Conservation (phyloP, 2,329 filamentous ascomycete genomes). For the Nemania diffusa region DNA sequence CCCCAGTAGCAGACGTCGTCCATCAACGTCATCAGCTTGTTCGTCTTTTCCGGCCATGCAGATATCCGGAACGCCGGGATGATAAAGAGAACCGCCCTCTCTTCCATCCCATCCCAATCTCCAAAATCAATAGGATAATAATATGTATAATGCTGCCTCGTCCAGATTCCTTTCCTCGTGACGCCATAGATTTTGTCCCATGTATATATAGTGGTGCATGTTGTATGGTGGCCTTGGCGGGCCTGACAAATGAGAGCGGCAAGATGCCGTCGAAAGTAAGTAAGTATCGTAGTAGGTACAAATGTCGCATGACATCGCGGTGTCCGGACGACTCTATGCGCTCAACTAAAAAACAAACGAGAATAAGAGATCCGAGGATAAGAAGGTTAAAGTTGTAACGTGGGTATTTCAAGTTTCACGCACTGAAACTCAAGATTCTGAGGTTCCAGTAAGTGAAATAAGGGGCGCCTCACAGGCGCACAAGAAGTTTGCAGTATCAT, state of each 20-base stretch:
- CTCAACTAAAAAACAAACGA: slow-evolving; percentile 28
- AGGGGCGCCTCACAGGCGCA: neutral
- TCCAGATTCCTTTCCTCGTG: slow-evolving; percentile 32
- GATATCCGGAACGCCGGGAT: slow-evolving; percentile 44
- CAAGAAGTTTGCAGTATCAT: neutral
- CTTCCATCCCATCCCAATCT: slow-evolving; percentile 31
- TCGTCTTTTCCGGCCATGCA: slow-evolving; percentile 44
- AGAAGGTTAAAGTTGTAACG: slow-evolving; percentile 8
- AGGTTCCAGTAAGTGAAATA: neutral
- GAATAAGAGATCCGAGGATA: slow-evolving; percentile 10
- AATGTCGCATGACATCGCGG: neutral
- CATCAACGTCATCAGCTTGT: slow-evolving; percentile 29
- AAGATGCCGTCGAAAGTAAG: slow-evolving; percentile 34
- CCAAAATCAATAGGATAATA: slow-evolving; percentile 31
- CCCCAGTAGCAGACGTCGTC: slow-evolving; percentile 28
- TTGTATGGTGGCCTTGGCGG: neutral
- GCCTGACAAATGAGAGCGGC: slow-evolving; percentile 43
- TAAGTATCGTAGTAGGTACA: slow-evolving; percentile 30
- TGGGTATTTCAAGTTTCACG: slow-evolving; percentile 6
- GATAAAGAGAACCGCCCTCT: slow-evolving; percentile 39
- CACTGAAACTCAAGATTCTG: neutral
- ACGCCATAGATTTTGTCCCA: slow-evolving; percentile 41
- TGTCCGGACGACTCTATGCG: neutral
- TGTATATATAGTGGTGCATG: slow-evolving; percentile 36
- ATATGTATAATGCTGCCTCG: slow-evolving; percentile 43